Base-by-base conservation (phyloP, 805 yeast species). In the Lachancea dasiensis region DNA sequence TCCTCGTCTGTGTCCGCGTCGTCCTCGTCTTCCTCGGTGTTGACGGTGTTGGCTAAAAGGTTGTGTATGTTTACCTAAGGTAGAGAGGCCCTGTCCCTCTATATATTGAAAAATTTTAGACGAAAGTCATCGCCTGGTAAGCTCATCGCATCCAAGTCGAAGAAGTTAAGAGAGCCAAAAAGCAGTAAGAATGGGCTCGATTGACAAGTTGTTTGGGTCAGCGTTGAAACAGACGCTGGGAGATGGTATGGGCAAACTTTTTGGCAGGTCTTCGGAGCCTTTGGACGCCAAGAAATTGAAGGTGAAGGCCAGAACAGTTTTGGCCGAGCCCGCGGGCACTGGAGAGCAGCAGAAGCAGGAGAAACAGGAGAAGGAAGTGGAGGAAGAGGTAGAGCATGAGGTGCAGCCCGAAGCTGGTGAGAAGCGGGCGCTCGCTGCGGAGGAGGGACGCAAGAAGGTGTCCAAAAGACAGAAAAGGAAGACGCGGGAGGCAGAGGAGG, bases 261-360 rank as follows among this genome's bases (percentile, higher is more conserved):
- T 69, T 39, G 47, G 63, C 23, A 56, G 58, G 31, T 56, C 68
- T 9, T 49, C 70, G 19, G 76, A 74, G 15, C 77, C 79, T 10
- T 68, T 79, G n/a, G 60, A 67, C 36, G 44, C 44, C 15, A 17
- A 32, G 11, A 34, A 44, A 14, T 41, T 51, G 3, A 51, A 49
- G 37, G 26, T 39, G 6, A 51, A 43, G 35, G 34, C 29, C 8
- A 53, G 57, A 38, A 52, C 56, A n/a, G 47, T 47, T 4, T 32
- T 50, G 8, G 48, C 49, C 25, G 39, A 39, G 10, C 28, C 31
- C 17, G 17, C 30, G 21, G 27, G 24, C 13, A 35, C n/a, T n/a
- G n/a, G n/a, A n/a, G n/a, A n/a, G n/a, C n/a, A n/a, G n/a, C 45
- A 41, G 38, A 50, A 57, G 44, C 49, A 42, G 40, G 47, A 23